Base-by-base conservation (phyloP, 2,329 filamentous ascomycete genomes). In the Ophiostoma australiae region DNA sequence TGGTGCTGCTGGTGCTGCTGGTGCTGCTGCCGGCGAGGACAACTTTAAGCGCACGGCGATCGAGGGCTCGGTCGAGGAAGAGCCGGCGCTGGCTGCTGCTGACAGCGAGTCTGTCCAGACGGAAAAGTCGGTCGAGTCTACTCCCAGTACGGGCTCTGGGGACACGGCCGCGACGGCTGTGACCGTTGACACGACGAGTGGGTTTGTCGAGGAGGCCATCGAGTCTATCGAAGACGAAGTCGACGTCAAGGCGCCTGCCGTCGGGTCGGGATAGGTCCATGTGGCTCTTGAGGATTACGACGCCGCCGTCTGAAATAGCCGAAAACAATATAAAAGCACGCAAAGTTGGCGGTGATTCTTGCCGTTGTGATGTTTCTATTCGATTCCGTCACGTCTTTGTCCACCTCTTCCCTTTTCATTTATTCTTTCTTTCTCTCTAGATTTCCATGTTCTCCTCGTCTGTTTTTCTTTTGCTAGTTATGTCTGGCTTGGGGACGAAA, bases 1-100 rank as follows among this genome's bases (percentile, higher is more conserved):
- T n/a, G n/a, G n/a, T 2, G 66, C 39, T 10, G 66, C 66, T 2
- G 20, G 8, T 17, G 15, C 58, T 15, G 33, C 58, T 27, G 35
- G 58, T 20, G 35, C 44, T 8, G 27, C 61, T 5, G 33, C 41
- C 27, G 80, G 77, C 17, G 81, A 82, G 4, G 69, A 74, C 4
- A 72, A 76, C 0, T 86, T 87, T 73, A 82, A 81, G 61, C 85
- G 84, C n/a, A 87, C 86, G 3, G 77, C 83, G 2, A 80, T 87
- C 65, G 79, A 85, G 71, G 84, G 82, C 3, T 79, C 82, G 0
- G 82, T 87, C 23, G 84, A 86, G 73, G 85, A 87, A 75, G 84
- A 87, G 72, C 81, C 83, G 1, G 75, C 74, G 0, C 76, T 77
- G 4, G 76, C 80, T 10, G 79, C 80, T 8, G 78, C 52, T 6